Evolutionary conservation across 257 asterid species (phyloP).

Genomic region (Capsicum pubescens): DNA sequence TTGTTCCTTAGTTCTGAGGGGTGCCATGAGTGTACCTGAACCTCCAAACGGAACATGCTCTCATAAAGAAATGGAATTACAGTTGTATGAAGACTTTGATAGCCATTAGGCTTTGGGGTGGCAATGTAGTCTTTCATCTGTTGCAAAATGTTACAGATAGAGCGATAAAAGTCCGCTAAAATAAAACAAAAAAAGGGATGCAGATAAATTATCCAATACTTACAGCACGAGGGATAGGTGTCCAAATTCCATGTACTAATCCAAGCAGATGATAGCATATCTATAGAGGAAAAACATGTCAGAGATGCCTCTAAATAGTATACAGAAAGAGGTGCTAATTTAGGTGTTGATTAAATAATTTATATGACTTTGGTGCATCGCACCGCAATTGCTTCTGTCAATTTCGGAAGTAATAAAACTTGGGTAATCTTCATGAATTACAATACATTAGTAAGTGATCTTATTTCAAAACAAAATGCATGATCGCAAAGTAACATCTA

Average conservation of each 20-base stretch:
- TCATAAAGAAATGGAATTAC: constrained; percentile 93
- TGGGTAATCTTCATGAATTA: background rate
- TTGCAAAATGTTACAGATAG: constrained; percentile 34
- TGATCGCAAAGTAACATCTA: constrained; percentile 8
- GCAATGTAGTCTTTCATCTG: constrained; percentile 97
- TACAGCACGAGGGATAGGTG: constrained; percentile 94
- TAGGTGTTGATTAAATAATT: constrained; percentile 23
- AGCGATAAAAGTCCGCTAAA: constrained; percentile 22
- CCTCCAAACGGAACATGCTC: constrained; percentile 93
- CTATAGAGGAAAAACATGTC: constrained; percentile 45
- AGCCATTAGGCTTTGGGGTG: constrained; percentile 88
- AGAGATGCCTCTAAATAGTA: constrained; percentile 30
- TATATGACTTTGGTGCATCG: background rate
- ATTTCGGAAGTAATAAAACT: background rate
- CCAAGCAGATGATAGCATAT: constrained; percentile 97
- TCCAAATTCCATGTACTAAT: constrained; percentile 92
- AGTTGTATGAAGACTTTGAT: constrained; percentile 94
- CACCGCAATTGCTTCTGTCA: constrained; percentile 6
- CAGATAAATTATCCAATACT: constrained; percentile 35
- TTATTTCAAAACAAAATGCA: background rate
- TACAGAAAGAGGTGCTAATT: background rate
- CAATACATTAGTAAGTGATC: background rate
- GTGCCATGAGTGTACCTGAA: constrained; percentile 62
- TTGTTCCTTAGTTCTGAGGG: constrained; percentile 9
- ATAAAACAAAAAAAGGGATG: constrained; percentile 19